A percentile compares a stretch with the other conserved stretches of the same genome.
Evolutionary conservation across 2,329 filamentous ascomycete genomes (phyloP).

Genomic region (Neoscytalidium dimidiatum): DNA sequence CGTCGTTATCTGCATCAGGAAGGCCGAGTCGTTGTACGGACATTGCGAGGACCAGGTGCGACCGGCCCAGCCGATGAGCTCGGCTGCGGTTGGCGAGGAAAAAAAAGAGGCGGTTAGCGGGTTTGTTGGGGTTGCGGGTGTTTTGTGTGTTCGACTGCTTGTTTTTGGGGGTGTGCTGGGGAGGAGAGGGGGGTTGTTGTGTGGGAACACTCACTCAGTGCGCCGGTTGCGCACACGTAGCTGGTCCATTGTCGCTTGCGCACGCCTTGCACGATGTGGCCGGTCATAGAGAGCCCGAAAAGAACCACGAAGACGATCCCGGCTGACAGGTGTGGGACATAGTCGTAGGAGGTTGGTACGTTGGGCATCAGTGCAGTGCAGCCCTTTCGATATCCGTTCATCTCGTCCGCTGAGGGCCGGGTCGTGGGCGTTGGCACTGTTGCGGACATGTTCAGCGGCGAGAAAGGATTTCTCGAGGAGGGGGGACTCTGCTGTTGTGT

Average conservation of each 20-base stretch:
- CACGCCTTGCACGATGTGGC: not conserved
- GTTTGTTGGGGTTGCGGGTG: not conserved
- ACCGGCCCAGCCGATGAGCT: conserved; percentile 52
- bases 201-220: not conserved
- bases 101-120: not conserved
- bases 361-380: not conserved
- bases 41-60: conserved; percentile 53
- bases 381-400: not conserved
- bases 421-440: not conserved
- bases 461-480: too few relatives aligned
- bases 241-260: not conserved
- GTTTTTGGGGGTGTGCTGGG: not conserved
- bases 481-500: too few relatives aligned
- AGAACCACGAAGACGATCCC: not conserved
- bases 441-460: not conserved
- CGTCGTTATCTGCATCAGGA: conserved; percentile 53
- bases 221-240: not conserved
- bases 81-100: conserved; percentile 28
- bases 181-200: not conserved
- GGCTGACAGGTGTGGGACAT: conserved; percentile 3
- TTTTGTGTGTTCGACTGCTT: not conserved
- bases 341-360: conserved; percentile 6
- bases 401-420: not conserved
- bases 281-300: not conserved
- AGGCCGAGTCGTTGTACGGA: conserved; percentile 53